Conservation (phyloP, 441 rosid genomes). For the Gossypium gossypioides region DNA sequence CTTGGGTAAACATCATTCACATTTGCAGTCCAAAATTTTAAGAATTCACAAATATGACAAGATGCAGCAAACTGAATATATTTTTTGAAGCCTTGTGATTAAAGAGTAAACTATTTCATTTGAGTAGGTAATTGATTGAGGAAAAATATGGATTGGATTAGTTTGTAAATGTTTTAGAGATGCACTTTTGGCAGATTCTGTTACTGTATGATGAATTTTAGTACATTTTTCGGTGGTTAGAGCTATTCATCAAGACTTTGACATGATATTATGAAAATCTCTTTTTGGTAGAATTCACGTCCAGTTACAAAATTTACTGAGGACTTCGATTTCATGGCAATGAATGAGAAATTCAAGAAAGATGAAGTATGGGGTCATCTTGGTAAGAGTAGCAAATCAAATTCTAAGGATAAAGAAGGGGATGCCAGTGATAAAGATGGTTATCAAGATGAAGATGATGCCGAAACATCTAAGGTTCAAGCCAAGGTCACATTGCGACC, state of each 20-base stretch:
- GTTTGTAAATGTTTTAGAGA: background rate
- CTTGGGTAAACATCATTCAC: constrained; percentile 38
- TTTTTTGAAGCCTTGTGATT: background rate
- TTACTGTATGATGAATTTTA: background rate
- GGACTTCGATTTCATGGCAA: constrained; percentile 82
- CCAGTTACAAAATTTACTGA: constrained; percentile 57
- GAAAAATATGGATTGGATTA: background rate
- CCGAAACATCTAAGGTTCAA: constrained; percentile 34
- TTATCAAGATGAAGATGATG: constrained; percentile 35
- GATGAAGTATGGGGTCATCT: constrained; percentile 97
- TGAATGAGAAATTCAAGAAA: constrained; percentile 89
- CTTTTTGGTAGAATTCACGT: constrained; percentile 45
- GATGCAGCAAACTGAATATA: background rate
- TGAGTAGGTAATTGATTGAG: background rate
- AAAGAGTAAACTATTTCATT: background rate
- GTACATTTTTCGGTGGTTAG: background rate
- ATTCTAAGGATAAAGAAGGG: constrained; percentile 36
- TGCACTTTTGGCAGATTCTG: background rate
- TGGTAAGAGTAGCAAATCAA: constrained; percentile 51
- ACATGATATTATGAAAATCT: background rate
- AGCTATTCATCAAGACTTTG: background rate
- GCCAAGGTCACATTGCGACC: constrained; percentile 30
- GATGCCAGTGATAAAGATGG: constrained; percentile 51
- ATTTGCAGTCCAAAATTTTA: background rate
- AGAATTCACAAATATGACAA: background rate